Evolutionary conservation across 2,329 filamentous ascomycete species (phyloP), one percentile per base, ranked within the genome.

Genomic region (Alternaria tenuissima): DNA sequence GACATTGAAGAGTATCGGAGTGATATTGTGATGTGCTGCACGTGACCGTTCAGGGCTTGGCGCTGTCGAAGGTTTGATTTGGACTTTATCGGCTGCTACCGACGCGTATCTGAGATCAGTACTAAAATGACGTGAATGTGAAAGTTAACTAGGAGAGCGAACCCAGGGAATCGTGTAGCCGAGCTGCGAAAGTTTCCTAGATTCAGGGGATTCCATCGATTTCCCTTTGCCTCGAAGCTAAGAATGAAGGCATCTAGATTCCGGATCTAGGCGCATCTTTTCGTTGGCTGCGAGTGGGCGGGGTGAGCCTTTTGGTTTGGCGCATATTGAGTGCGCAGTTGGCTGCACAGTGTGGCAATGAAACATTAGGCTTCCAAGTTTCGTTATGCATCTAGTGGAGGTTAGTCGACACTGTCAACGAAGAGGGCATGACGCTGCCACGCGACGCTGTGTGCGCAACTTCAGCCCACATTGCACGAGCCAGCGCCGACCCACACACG

Each of bases 71-170:
- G 34, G 26, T 42, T 46, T 52, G 30, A 39, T 44, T n/a, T 39
- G 30, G 42, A 32, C 34, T 38, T 18, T 38, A n/a, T 59, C 52
- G 52, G 43, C 30, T 59, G 52, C 43, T 32, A 30, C 52, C 38
- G 36, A 38, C 38, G 12, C 38, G 18, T 20, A 48, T 34, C 24
- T 16, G 16, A 24, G 46, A 38, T 34, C 28, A 26, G 18, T 44
- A 24, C 30, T 28, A 42, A 38, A 34, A 46, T 59, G 57, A 59
- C 57, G 57, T 53, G 41, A 55, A 48, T 6, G 5, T 36, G 12
- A 49, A 24, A 49, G 12, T 30, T 7, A 24, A 49, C 14, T 38
- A n/a, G 24, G 7, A 49, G 20, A 12, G 20, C 8, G 20, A n/a
- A 5, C 11, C n/a, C 12, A n/a, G 20, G 20, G 16, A 36, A 22